Base-by-base conservation (phyloP, 2,329 filamentous ascomycete genomes). In the Microascus cirrosus region DNA sequence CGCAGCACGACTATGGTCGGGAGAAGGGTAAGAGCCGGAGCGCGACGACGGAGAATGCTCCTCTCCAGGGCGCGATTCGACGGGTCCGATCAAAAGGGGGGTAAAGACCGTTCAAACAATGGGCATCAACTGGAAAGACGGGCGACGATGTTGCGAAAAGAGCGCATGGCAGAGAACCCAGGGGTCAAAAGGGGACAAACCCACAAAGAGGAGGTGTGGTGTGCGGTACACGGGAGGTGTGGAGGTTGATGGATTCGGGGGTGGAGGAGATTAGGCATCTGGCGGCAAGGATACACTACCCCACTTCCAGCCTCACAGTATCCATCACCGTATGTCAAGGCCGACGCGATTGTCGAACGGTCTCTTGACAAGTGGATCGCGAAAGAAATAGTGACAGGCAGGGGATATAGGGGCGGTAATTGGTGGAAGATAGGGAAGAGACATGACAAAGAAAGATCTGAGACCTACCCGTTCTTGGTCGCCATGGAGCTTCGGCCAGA, bases 231-330 rank as follows among this genome's bases (percentile, higher is more conserved):
- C 45, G n/a, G 45, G 45, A 50, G n/a, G 42, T 28, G 22, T 35
- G 25, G 20, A 51, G 15, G 25, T 20, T 24, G 18, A 56, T 12
- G 39, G 42, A 39, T 20, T 24, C 42, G 24, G 42, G 25, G 42
- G 50, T 20, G 32, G 42, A 35, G 20, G 53, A 54, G 53, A 54
- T 32, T 48, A 56, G 50, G 39, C 50, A 50, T 50, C n/a, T 50
- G 45, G 45, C 55, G 39, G 55, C 36, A 50, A 52, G 42, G 42
- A 22, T 50, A 22, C 45, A 24, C 45, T 50, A 64, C 62, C 62
- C 62, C 62, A 64, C 62, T 62, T 61, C 58, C 60, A 62, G 62
- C 62, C 62, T 62, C 61, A 58, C 61, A 58, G 62, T 55, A 60
- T 50, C 22, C 39, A 22, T 20, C 11, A n/a, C 45, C n/a, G 20